A percentile compares a stretch with the other conserved stretches of the same genome.
These are phyloP conservation scores for Pythium volutum DNA, from an alignment of 352 stramenopile species.

Conservation along the genomic window DNA sequence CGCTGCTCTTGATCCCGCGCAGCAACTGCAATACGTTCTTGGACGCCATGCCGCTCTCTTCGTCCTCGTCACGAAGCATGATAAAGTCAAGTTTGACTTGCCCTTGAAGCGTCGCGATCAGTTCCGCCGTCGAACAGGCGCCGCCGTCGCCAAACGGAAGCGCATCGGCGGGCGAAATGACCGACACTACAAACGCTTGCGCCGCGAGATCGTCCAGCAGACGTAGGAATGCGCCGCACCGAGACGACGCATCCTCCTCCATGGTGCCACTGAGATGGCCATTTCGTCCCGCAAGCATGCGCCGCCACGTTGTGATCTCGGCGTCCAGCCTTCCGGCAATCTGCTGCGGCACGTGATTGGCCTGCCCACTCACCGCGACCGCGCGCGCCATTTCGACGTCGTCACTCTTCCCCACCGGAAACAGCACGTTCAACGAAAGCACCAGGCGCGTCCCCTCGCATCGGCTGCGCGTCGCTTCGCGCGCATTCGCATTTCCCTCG, in stretches of 20 bases:
- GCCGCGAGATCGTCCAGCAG: conserved; percentile 12
- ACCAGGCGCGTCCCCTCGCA: conserved; percentile 13
- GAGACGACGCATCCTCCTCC: neutral
- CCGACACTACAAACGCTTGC: conserved; percentile 27
- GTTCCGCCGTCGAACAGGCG: neutral
- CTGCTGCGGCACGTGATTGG: conserved; percentile 9
- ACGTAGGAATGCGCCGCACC: conserved; percentile 3
- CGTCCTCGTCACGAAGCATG: conserved; percentile 38
- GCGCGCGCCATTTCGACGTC: conserved; percentile 16
- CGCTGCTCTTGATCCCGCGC: conserved; percentile 25
- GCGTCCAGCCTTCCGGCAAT: conserved; percentile 13
- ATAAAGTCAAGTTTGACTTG: conserved; percentile 32
- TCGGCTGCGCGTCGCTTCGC: neutral
- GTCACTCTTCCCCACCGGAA: neutral
- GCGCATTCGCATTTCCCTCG: neutral
- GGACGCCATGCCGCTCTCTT: conserved; percentile 21
- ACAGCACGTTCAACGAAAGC: conserved; percentile 22
- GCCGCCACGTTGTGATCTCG: conserved; percentile 17
- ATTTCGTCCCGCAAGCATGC: neutral
- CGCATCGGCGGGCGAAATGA: conserved; percentile 23
- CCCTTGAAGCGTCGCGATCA: conserved; percentile 6
- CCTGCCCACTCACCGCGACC: conserved; percentile 14
- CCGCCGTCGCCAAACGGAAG: neutral
- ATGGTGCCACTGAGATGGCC: neutral
- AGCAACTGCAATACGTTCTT: conserved; percentile 30